phyloP scores from a whole-genome alignment of 2,329 filamentous ascomycete species.

The Grosmannia huntii region DNA sequence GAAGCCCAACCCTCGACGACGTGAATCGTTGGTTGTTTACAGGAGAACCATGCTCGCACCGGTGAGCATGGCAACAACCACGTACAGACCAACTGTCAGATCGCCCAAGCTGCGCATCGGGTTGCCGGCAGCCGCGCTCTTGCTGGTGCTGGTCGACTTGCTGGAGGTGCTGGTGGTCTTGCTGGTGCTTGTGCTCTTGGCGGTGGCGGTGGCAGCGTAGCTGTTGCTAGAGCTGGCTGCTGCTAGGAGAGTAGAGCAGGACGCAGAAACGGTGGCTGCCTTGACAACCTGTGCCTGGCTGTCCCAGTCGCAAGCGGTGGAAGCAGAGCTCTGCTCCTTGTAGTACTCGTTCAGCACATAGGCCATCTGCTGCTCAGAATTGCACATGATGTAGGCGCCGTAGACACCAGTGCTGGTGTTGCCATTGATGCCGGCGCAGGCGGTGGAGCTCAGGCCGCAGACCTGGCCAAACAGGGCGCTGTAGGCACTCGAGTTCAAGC shows the following conservation, averaged over 20 bases:
- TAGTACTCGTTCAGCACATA: slow-evolving; percentile 68
- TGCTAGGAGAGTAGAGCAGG: slow-evolving; percentile 46
- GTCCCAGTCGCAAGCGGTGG: slow-evolving; percentile 57
- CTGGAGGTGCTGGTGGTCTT: slow-evolving; percentile 12
- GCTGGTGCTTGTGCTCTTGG: slow-evolving; percentile 20
- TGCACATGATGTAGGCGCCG: slow-evolving; percentile 70
- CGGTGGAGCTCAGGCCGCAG: slow-evolving; percentile 43
- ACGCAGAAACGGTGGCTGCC: slow-evolving; percentile 29
- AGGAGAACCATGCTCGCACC: slow-evolving; percentile 41
- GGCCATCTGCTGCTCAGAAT: slow-evolving; percentile 54
- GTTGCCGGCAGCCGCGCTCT: slow-evolving; percentile 24
- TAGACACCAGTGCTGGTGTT: slow-evolving; percentile 58
- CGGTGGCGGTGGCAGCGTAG: slow-evolving; percentile 32
- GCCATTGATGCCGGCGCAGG: slow-evolving; percentile 55
- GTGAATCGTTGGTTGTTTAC: slow-evolving; percentile 23
- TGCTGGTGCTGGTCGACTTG: slow-evolving; percentile 16
- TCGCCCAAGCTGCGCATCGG: slow-evolving; percentile 29
- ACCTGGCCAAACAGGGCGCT: slow-evolving; percentile 61
- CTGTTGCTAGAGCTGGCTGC: slow-evolving; percentile 48
- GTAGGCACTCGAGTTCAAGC: slow-evolving; percentile 45
- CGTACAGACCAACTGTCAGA: slow-evolving; percentile 36
- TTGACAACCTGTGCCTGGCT: slow-evolving; percentile 48
- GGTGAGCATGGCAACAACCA: slow-evolving; percentile 35
- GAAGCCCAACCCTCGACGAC: not conserved
- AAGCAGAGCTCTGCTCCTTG: slow-evolving; percentile 36